Evolutionary conservation across 2,329 filamentous ascomycete species (phyloP).

Genomic region (Zasmidium angulare): DNA sequence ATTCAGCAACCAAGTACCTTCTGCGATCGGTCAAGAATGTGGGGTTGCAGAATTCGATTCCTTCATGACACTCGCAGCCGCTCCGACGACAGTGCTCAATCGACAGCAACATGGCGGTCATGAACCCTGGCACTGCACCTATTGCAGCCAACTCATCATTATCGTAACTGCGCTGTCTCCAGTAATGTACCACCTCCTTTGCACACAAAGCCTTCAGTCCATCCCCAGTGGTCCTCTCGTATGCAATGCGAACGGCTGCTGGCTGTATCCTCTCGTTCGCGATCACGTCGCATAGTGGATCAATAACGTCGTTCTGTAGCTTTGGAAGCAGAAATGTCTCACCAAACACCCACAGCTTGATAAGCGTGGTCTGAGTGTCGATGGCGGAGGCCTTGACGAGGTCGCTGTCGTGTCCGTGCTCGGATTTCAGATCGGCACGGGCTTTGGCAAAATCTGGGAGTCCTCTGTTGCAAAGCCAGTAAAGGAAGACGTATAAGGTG

Average conservation of each 20-base stretch:
- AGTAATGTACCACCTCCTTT: background rate
- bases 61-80: background rate
- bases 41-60: no score
- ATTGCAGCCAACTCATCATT: background rate
- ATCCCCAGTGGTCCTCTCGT: background rate
- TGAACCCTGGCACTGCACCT: background rate
- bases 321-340: background rate
- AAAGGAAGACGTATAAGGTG: slow-evolving; percentile 7
- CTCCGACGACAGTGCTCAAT: background rate
- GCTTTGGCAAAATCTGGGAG: background rate
- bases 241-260: background rate
- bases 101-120: background rate
- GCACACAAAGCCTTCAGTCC: background rate
- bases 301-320: slow-evolving; percentile 4
- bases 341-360: background rate
- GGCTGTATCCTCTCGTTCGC: background rate
- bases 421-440: background rate
- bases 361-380: background rate
- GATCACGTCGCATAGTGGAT: background rate
- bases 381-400: background rate
- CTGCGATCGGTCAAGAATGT: no score
- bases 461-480: background rate
- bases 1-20: no score
- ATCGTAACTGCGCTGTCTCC: background rate
- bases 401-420: background rate